Evolutionary conservation across 2,329 filamentous ascomycete species (phyloP).

Genomic region (Phyllosticta citrichinensis): DNA sequence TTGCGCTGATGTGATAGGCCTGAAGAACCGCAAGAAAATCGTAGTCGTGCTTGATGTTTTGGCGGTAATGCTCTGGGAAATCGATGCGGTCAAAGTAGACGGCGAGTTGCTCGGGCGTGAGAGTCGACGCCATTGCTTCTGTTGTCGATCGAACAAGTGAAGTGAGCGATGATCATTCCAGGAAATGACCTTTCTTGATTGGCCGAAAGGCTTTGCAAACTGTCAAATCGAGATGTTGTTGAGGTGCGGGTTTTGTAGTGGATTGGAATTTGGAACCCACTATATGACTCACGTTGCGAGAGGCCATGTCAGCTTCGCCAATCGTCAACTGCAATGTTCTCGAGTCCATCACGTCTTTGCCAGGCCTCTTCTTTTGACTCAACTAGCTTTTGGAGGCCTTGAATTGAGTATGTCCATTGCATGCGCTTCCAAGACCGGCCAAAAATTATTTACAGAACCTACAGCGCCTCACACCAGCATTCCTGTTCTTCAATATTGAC

Average conservation of each 20-base stretch:
- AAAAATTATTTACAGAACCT: no score
- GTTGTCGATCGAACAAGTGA: neutral
- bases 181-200: neutral
- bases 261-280: neutral
- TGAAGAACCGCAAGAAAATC: conserved; percentile 33
- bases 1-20: conserved; percentile 34
- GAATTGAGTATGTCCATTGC: no score
- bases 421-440: no score
- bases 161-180: no score
- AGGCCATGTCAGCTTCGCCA: neutral
- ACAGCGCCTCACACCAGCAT: neutral
- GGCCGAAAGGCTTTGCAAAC: neutral
- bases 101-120: conserved; percentile 19
- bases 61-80: conserved; percentile 18
- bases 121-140: neutral
- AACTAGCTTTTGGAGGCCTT: no score
- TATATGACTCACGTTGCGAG: neutral
- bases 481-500: neutral
- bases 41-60: conserved; percentile 16
- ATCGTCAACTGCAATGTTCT: neutral
- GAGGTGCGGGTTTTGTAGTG: neutral
- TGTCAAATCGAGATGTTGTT: neutral
- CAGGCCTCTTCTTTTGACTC: no score
- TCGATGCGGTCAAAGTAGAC: conserved; percentile 25
- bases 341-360: neutral